Evolutionary conservation across 192 early-diverging fungal species (phyloP).

Genomic region (Lobosporangium transversale): DNA sequence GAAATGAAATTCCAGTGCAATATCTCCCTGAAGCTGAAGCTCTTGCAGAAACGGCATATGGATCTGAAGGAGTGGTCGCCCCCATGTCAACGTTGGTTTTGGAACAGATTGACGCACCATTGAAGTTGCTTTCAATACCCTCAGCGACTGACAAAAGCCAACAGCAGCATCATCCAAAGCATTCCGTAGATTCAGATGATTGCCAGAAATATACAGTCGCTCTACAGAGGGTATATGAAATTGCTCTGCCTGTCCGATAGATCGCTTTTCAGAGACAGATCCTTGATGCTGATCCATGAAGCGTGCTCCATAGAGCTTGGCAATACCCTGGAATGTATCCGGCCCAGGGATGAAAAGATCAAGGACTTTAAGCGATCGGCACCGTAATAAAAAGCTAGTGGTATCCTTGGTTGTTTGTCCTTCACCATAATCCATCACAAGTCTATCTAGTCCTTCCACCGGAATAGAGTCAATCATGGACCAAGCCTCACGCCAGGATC

Average conservation of each 20-base stretch:
- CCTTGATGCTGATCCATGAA: background rate
- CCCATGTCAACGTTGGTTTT: constrained; percentile 23
- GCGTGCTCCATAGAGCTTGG: constrained; percentile 3
- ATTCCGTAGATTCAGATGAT: constrained; percentile 13
- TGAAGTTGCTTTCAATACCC: constrained; percentile 36
- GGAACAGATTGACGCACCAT: constrained; percentile 4
- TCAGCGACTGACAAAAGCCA: constrained; percentile 14
- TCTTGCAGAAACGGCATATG: constrained; percentile 32
- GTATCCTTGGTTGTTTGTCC: constrained; percentile 2
- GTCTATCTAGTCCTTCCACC: constrained; percentile 15
- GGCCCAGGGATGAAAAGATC: constrained; percentile 27
- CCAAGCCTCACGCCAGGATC: constrained; percentile 42
- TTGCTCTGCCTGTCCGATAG: too few species aligned
- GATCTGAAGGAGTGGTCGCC: constrained; percentile 3
- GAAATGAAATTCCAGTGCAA: constrained; percentile 42
- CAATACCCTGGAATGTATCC: constrained; percentile 19
- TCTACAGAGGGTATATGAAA: constrained; percentile 23
- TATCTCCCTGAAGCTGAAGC: constrained; percentile 39
- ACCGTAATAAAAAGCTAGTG: constrained; percentile 12
- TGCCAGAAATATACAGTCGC: constrained; percentile 30
- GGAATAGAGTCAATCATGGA: constrained; percentile 29
- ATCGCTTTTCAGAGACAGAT: background rate
- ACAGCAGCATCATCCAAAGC: constrained; percentile 30
- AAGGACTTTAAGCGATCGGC: constrained; percentile 17
- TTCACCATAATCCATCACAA: constrained; percentile 39